Evolutionary conservation across 2,329 filamentous ascomycete species (phyloP), one percentile per base, ranked within the genome.

Genomic region (Esteya vermicola): DNA sequence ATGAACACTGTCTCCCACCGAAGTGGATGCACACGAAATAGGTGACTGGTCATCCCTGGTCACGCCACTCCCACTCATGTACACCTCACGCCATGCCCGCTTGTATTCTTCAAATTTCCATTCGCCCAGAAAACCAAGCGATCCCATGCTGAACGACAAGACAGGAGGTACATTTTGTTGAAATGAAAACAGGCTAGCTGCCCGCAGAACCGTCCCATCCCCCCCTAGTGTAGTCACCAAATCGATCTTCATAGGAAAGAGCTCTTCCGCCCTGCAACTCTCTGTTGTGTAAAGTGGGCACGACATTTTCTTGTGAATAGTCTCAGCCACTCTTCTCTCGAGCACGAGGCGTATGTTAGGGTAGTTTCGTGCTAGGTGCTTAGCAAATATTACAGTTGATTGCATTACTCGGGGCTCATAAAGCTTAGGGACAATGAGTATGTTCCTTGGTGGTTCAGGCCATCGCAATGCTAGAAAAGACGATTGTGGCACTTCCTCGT

Each of bases 41-140:
- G 45, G 62, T 66, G 48, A 60, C 61, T n/a, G n/a, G n/a, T n/a
- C n/a, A n/a, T n/a, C n/a, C n/a, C n/a, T n/a, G 3, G 64, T 56
- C 9, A 72, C 69, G 33, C 64, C 61, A 46, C 69, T 72, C 3
- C 72, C 72, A 50, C 70, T 75, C 82, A 94, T 93, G 62, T 93
- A 95, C 39, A 91, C 85, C 55, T 95, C 85, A 36, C 85, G 69
- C 63, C 93, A 94, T 0, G 91, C 91, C 36, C 84, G 73, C 60
- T 94, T 94, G 62, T 93, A 85, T 52, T 96, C 88, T 7, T 70
- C 68, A 55, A 96, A 96, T 52, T 91, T 93, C 88, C 89, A 98
- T 59, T 96, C 89, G 14, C 89, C 88, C 8, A 98, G 63, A 50
- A 98, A 98, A 0, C 91, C 91, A 1, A 98, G 65, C 0, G 89